A percentile compares a stretch with the other conserved stretches of the same genome.
Conservation (phyloP, 768 basidiomycete species). For the Crucibulum laeve region DNA sequence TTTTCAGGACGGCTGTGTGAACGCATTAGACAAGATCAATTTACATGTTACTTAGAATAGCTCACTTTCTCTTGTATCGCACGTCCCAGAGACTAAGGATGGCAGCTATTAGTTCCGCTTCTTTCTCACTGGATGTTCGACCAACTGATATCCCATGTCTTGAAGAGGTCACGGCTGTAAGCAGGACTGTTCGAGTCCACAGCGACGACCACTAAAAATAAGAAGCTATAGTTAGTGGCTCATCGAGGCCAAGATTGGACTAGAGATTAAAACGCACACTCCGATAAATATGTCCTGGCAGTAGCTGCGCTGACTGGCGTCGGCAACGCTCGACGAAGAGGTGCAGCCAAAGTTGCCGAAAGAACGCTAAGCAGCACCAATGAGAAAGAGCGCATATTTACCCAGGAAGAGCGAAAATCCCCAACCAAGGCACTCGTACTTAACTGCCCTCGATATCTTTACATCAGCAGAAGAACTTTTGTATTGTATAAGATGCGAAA, state of each 20-base stretch:
- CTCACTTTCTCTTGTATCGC: constrained; percentile 47
- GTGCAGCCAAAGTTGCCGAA: not conserved
- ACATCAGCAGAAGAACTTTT: no score
- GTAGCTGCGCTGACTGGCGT: constrained; percentile 15
- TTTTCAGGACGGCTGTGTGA: constrained; percentile 31
- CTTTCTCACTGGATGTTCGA: no score
- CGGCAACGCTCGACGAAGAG: constrained; percentile 9
- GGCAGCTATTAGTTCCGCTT: not conserved
- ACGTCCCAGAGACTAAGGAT: constrained; percentile 38
- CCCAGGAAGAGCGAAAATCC: no score
- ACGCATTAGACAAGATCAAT: constrained; percentile 2
- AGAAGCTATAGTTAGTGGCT: not conserved
- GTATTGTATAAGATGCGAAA: no score
- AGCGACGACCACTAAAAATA: constrained; percentile 31
- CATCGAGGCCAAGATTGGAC: not conserved
- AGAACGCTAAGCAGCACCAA: not conserved
- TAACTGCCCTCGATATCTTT: no score
- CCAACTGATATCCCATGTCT: constrained; percentile 44
- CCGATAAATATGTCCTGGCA: constrained; percentile 13
- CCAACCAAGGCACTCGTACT: no score
- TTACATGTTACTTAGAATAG: not conserved
- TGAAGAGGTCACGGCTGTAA: constrained; percentile 35
- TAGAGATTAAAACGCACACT: constrained; percentile 8
- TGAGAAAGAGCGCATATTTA: no score
- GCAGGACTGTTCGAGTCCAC: constrained; percentile 37